phyloP scores from a whole-genome alignment of 768 basidiomycete genomes.

The Suillus plorans region DNA sequence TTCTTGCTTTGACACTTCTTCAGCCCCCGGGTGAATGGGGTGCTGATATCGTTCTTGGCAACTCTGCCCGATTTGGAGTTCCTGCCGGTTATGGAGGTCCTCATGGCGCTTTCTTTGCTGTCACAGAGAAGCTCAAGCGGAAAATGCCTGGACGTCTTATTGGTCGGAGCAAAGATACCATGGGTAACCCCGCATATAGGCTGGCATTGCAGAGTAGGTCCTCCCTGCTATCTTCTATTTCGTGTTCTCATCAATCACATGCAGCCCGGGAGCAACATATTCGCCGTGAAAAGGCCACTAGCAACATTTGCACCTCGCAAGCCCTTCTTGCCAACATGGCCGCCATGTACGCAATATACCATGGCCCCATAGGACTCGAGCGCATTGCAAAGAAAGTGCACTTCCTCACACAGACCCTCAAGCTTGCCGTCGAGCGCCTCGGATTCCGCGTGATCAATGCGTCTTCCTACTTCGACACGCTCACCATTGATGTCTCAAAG shows the following conservation, averaged over 20 bases:
- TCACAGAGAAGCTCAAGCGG: slow-evolving; percentile 86
- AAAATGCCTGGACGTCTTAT: slow-evolving; percentile 99
- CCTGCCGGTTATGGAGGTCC: slow-evolving; percentile 97
- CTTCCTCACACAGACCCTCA: slow-evolving; percentile 77
- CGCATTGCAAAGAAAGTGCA: slow-evolving; percentile 93
- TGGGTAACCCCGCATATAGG: slow-evolving; percentile 87
- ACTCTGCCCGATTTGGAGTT: slow-evolving; percentile 95
- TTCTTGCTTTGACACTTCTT: slow-evolving; percentile 88
- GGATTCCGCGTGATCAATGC: slow-evolving; percentile 74
- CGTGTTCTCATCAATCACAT: slow-evolving; percentile 3
- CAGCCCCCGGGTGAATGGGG: slow-evolving; percentile 99
- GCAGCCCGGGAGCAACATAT: slow-evolving; percentile 95
- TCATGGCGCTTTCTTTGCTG: slow-evolving; percentile 96
- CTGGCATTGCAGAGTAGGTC: slow-evolving; percentile 89
- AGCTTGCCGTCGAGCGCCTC: slow-evolving; percentile 58
- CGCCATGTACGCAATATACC: slow-evolving; percentile 97
- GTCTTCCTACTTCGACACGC: slow-evolving; percentile 84
- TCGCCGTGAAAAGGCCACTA: slow-evolving; percentile 96
- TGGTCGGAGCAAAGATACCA: slow-evolving; percentile 82
- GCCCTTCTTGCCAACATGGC: slow-evolving; percentile 99
- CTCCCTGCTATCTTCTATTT: slow-evolving; percentile 8
- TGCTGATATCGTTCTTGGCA: slow-evolving; percentile 93
- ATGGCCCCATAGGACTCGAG: slow-evolving; percentile 83
- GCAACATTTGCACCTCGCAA: slow-evolving; percentile 98
- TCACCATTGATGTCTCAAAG: slow-evolving; percentile 72